These are phyloP conservation scores for Glonium stellatum DNA, from an alignment of 495 filamentous ascomycete species.

Conservation along the genomic window DNA sequence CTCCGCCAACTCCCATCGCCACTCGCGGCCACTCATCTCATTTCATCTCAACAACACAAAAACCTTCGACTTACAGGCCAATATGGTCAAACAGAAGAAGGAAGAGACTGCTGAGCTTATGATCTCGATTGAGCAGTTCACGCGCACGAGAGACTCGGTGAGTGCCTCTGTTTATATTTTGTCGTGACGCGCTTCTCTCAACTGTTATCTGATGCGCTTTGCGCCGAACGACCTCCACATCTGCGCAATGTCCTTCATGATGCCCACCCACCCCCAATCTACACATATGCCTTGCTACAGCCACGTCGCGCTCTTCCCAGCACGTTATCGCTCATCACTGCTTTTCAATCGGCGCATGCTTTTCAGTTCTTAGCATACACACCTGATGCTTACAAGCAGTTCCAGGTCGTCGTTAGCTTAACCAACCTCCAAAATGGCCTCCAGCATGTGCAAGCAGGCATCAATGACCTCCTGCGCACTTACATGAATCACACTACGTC, in stretches of 20 bases:
- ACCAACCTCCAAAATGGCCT: conserved; percentile 66
- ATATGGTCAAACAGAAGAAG: conserved; percentile 31
- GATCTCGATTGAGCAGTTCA: conserved; percentile 56
- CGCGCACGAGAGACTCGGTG: conserved; percentile 58
- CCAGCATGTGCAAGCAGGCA: conserved; percentile 32
- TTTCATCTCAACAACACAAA: background rate
- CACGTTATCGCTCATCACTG: conserved; percentile 5
- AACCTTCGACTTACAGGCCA: background rate
- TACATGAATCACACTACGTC: conserved; percentile 79
- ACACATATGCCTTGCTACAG: background rate
- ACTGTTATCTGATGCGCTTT: background rate
- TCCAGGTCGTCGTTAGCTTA: conserved; percentile 65
- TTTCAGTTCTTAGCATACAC: background rate
- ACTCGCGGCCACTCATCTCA: background rate
- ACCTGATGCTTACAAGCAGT: background rate
- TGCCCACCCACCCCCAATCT: background rate
- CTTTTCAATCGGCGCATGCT: conserved; percentile 19
- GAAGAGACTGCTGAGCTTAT: conserved; percentile 34
- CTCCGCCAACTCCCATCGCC: too few relatives aligned
- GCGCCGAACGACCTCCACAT: background rate
- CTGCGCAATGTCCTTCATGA: background rate
- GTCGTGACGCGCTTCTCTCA: conserved; percentile 1
- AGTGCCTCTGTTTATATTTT: conserved; percentile 32
- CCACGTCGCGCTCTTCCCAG: background rate
- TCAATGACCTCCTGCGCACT: conserved; percentile 59